Base-by-base conservation (phyloP, 2,329 filamentous ascomycete species). In the Colletotrichum sp. region DNA sequence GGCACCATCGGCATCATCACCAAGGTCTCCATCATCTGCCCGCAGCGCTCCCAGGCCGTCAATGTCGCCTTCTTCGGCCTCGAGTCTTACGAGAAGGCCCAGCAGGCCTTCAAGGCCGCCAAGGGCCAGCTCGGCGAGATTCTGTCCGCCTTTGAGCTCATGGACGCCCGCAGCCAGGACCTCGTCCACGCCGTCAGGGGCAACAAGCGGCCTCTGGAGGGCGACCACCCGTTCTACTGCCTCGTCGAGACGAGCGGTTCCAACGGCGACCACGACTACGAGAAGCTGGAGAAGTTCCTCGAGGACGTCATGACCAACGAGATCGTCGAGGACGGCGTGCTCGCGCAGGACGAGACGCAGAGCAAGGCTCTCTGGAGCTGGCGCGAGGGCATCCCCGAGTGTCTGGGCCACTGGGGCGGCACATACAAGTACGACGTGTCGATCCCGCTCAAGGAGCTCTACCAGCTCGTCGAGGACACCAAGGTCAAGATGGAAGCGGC, bases 381-480 rank as follows among this genome's bases (percentile, higher is more conserved):
- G 92, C 93, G 97, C 78, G 97, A 99, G 88, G 95, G 96, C 79
- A 95, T 99, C 80, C 94, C 96, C 1, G 97, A 99, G 87, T 93
- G 94, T 62, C 89, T 98, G 30, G 95, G 95, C 77, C 96, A 98
- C 84, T 95, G 94, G 86, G 98, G 97, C 75, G 97, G 96, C 60
- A 96, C 97, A 10, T 99, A 99, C 91, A 99, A 99, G 87, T 99
- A 99, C 84, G 97, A 99, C 82, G 90, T 99, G 36, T 99, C 97
- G 8, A 98, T 99, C 79, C 97, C 97, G 2, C 90, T 99, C 32
- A 86, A 91, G 15, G 94, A 98, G 79, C 92, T 99, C 81, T 99
- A 99, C 87, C 89, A 91, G 80, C 89, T 99, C 34, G 97, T 99
- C 34, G 95, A 97, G 79, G 97, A 99, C 80, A 94, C 93, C 26